These are phyloP conservation scores for Mycena haematopus DNA, from an alignment of 768 basidiomycete species.

Conservation along the genomic window DNA sequence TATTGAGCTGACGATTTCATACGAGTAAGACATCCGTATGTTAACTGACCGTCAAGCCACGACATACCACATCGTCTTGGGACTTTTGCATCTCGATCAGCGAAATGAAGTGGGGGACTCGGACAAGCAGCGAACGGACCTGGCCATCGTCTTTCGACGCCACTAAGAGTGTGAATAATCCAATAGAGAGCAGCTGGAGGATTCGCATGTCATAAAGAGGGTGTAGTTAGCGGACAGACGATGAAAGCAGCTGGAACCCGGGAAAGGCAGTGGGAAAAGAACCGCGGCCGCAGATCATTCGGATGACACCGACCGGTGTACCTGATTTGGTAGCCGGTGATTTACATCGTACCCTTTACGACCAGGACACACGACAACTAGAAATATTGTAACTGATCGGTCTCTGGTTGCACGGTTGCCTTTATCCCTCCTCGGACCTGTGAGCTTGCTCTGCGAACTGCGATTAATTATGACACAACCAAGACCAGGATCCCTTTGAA, in stretches of 20 bases:
- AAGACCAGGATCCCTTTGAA: too few relatives aligned
- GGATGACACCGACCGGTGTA: background rate
- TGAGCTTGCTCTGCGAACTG: too few relatives aligned
- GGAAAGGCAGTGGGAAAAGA: background rate
- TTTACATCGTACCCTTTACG: too few relatives aligned
- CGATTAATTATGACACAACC: too few relatives aligned
- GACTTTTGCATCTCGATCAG: background rate
- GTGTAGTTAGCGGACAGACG: background rate
- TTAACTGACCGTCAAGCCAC: too few relatives aligned
- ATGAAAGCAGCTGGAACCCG: background rate
- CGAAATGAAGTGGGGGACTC: background rate
- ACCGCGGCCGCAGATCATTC: background rate
- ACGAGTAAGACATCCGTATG: background rate
- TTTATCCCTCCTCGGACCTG: too few relatives aligned
- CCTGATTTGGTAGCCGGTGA: too few relatives aligned
- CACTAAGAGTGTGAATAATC: conserved; percentile 20
- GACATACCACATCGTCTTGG: conserved; percentile 3
- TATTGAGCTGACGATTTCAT: conserved; percentile 14
- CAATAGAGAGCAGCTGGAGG: conserved; percentile 13
- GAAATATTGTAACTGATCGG: too few relatives aligned
- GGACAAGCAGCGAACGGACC: background rate
- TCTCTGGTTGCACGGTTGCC: too few relatives aligned
- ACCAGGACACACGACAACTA: too few relatives aligned
- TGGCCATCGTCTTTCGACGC: conserved; percentile 7
- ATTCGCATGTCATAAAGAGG: conserved; percentile 25